Evolutionary conservation across 2,329 filamentous ascomycete species (phyloP).

Genomic region (Rutstroemia sp.): DNA sequence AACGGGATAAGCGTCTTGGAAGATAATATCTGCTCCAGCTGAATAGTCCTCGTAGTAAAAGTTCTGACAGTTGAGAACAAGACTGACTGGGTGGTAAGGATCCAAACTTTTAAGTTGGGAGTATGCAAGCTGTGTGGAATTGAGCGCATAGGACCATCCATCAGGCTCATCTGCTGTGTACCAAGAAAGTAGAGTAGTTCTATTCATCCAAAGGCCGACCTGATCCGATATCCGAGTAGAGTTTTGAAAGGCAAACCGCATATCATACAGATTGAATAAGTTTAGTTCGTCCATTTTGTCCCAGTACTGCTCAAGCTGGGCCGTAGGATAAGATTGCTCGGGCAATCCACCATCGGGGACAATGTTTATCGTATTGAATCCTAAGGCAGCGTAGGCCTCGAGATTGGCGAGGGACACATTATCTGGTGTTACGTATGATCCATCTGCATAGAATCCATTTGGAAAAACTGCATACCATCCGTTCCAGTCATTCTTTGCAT

Average conservation of each 20-base stretch:
- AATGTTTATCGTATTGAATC: conserved; percentile 39
- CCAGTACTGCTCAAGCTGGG: conserved; percentile 33
- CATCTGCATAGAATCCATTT: conserved; percentile 36
- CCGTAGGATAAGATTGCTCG: conserved; percentile 32
- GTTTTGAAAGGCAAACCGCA: conserved; percentile 27
- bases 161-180: conserved; percentile 49
- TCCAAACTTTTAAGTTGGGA: conserved; percentile 38
- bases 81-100: conserved; percentile 44
- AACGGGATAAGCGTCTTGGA: conserved; percentile 44
- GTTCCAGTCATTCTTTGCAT: conserved; percentile 24
- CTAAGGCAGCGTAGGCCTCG: conserved; percentile 33
- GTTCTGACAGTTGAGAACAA: conserved; percentile 45
- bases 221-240: conserved; percentile 32
- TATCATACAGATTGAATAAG: conserved; percentile 38
- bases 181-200: conserved; percentile 39
- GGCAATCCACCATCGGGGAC: conserved; percentile 34
- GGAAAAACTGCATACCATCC: conserved; percentile 35
- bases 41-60: conserved; percentile 44
- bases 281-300: conserved; percentile 36
- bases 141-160: conserved; percentile 31
- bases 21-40: conserved; percentile 42
- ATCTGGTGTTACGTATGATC: conserved; percentile 19
- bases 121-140: conserved; percentile 38
- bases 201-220: conserved; percentile 23
- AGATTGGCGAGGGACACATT: conserved; percentile 32